These are phyloP conservation scores for Dactylellina haptotyla DNA, from an alignment of 2,329 filamentous ascomycete genomes.

Conservation along the genomic window DNA sequence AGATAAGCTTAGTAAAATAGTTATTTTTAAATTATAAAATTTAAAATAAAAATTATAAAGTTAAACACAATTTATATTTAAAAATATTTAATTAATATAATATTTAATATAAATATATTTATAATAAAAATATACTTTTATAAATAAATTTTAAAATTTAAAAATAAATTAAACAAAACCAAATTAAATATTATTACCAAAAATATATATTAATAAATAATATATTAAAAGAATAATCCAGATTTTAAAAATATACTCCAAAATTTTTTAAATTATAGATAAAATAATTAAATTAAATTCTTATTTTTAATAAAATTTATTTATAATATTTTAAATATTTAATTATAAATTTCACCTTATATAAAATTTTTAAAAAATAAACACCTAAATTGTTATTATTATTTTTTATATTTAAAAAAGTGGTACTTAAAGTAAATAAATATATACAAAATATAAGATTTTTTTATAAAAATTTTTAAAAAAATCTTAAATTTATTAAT, in stretches of 20 bases:
- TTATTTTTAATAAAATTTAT: not conserved
- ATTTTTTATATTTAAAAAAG: not conserved
- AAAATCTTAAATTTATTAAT: not conserved
- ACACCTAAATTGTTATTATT: not conserved
- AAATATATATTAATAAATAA: not conserved
- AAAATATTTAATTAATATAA: constrained; percentile 13
- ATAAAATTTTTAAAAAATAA: not conserved
- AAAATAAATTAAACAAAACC: not conserved
- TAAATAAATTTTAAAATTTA: constrained; percentile 1
- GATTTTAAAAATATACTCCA: not conserved
- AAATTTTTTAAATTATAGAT: not conserved
- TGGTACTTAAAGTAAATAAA: not conserved
- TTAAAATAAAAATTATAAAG: constrained; percentile 9
- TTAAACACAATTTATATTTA: constrained; percentile 4
- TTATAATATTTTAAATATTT: not conserved
- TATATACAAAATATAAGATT: not conserved
- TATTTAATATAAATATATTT: constrained; percentile 4
- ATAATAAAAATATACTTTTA: not conserved
- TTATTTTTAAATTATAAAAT: constrained; percentile 8
- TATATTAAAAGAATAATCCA: not conserved
- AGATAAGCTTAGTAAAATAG: constrained; percentile 10
- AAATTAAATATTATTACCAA: not conserved
- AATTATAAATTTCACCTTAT: not conserved
- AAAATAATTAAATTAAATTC: not conserved
- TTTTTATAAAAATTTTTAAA: constrained; percentile 1